Conservation (phyloP, 2,329 filamentous ascomycete genomes). For the Fusarium sp. region DNA sequence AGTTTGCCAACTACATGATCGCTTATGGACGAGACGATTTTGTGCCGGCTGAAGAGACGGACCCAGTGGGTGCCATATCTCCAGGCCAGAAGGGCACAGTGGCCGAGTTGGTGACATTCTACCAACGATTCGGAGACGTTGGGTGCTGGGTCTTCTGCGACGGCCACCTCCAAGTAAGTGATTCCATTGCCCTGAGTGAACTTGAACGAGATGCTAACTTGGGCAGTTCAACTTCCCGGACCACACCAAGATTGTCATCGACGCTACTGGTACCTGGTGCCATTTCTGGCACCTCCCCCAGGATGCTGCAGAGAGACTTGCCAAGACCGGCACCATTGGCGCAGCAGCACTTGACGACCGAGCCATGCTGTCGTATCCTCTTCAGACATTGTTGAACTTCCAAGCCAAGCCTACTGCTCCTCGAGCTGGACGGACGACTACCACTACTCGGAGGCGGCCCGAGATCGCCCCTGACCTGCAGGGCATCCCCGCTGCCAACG, state of each 20-base stretch:
- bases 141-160: conserved; percentile 86
- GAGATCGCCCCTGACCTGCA: conserved; percentile 72
- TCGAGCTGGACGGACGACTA: conserved; percentile 58
- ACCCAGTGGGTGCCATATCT: conserved; percentile 54
- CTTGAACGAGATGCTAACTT: conserved; percentile 36
- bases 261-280: conserved; percentile 78
- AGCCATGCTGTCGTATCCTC: conserved; percentile 76
- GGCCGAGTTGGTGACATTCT: conserved; percentile 78
- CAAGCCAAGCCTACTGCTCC: conserved; percentile 58
- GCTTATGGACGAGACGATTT: conserved; percentile 79
- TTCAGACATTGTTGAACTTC: conserved; percentile 81
- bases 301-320: conserved; percentile 76
- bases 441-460: conserved; percentile 65
- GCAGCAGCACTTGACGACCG: conserved; percentile 78
- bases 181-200: not conserved
- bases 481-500: conserved; percentile 77
- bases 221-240: conserved; percentile 87
- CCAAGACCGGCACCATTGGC: conserved; percentile 73
- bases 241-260: conserved; percentile 86
- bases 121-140: conserved; percentile 84
- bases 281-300: conserved; percentile 82
- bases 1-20: conserved; percentile 81
- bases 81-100: conserved; percentile 53
- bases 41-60: conserved; percentile 59
- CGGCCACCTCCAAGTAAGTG: conserved; percentile 77